Base-by-base conservation (phyloP, 805 yeast genomes). In the Metahyphopichia silvanorum region DNA sequence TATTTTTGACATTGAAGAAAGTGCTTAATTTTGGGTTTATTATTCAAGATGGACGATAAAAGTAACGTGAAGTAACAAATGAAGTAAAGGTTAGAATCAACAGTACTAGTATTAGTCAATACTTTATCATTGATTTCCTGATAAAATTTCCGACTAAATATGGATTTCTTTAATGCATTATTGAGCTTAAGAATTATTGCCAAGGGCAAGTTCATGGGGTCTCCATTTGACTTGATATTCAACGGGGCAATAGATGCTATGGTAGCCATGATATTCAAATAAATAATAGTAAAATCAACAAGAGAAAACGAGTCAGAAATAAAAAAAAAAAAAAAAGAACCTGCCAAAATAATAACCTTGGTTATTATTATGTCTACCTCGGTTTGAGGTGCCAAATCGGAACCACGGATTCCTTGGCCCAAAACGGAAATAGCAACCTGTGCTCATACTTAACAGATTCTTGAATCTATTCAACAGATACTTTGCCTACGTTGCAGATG, bases 11-110 rank as follows among this genome's bases (percentile, higher is more conserved):
- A 27, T 13, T 32, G 40, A 15, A 67, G 38, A 33, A 60, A 66
- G 18, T 33, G 40, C 31, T 39, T 37, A 37, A 67, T 64, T 20
- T 46, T 37, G 15, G 55, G 55, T 35, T 63, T 64, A 48, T 67
- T 67, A 31, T 65, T 51, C 34, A 66, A 49, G 7, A 62, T 39
- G 25, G 63, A 51, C 27, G 69, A 57, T 26, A 60, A 30, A 39
- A 64, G 42, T 21, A 67, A 54, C 8, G 71, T 55, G 42, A 61
- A 63, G 45, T 67, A 67, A 47, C 73, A 67, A 19, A 64, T 50
- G 47, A 67, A 67, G 40, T 67, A 67, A 25, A 67, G 45, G 27
- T 55, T 60, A 4, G 61, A 43, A 43, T 67, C 73, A 14, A 67
- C 51, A 4, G 66, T 60, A 7, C 65, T 29, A 1, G 62, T 32